A percentile compares a stretch with the other conserved stretches of the same genome.
phyloP scores from a whole-genome alignment of 2,329 filamentous ascomycete species.

The Calonectria multiphialidica region DNA sequence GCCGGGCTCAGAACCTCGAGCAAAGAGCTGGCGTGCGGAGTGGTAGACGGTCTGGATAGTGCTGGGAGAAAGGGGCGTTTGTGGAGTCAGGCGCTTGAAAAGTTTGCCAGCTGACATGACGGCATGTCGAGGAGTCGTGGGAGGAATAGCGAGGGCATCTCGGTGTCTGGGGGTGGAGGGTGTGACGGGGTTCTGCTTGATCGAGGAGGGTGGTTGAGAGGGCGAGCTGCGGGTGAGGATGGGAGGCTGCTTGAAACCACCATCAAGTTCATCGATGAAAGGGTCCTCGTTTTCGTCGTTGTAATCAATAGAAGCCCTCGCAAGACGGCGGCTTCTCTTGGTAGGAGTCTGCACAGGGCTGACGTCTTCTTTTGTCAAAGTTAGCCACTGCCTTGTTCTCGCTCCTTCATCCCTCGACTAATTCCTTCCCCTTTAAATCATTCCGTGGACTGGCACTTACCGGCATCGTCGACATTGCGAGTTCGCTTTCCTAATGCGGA shows the following conservation, averaged over 20 bases:
- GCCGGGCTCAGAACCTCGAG: conserved; percentile 80
- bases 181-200: conserved; percentile 67
- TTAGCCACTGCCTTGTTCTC: conserved; percentile 28
- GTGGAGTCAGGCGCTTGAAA: conserved; percentile 82
- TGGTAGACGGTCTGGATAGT: conserved; percentile 84
- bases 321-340: conserved; percentile 61
- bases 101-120: conserved; percentile 82
- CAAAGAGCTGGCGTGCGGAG: conserved; percentile 87
- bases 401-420: conserved; percentile 12
- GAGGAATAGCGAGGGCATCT: conserved; percentile 79
- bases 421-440: conserved; percentile 14
- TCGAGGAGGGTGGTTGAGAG: conserved; percentile 44
- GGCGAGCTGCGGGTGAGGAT: conserved; percentile 43
- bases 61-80: conserved; percentile 78
- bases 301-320: conserved; percentile 54
- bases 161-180: conserved; percentile 83
- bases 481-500: conserved; percentile 51
- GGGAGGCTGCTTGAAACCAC: conserved; percentile 51
- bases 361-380: conserved; percentile 31
- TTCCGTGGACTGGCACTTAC: conserved; percentile 39
- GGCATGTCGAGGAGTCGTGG: conserved; percentile 85
- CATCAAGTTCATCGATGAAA: conserved; percentile 45
- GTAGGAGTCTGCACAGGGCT: conserved; percentile 49
- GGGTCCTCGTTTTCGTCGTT: conserved; percentile 77
- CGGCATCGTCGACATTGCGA: conserved; percentile 43